A percentile compares a stretch with the other conserved stretches of the same genome.
Evolutionary conservation across 1,284 basidiomycete species (phyloP).

Genomic region (Puccinia sorghi): DNA sequence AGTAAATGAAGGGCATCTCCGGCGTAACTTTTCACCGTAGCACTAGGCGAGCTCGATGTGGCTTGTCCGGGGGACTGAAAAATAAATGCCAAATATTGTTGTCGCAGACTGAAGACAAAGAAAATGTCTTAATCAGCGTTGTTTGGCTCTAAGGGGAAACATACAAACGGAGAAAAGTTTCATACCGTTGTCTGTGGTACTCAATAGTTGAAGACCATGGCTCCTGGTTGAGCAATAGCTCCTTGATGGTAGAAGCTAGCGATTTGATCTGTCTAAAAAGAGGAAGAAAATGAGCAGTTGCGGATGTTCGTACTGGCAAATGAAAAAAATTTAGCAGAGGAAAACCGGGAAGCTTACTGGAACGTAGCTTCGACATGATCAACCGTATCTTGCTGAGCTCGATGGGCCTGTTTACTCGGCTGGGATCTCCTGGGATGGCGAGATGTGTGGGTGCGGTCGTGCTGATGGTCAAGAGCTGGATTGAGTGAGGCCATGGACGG

Average conservation of each 20-base stretch:
- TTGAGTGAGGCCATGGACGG: no score
- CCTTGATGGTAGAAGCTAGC: conserved; percentile 57
- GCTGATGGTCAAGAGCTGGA: no score
- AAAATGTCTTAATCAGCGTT: not conserved
- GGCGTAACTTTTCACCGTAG: conserved; percentile 14
- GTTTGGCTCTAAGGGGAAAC: not conserved
- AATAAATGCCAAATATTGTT: conserved; percentile 66
- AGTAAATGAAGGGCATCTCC: conserved; percentile 71
- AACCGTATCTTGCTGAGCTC: not conserved
- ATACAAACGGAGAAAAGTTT: conserved; percentile 56
- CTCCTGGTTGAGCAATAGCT: conserved; percentile 69
- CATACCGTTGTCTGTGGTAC: conserved; percentile 74
- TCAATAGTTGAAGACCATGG: conserved; percentile 83
- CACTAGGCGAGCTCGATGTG: conserved; percentile 9
- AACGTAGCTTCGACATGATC: not conserved
- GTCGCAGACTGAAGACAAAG: conserved; percentile 35
- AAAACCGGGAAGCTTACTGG: not conserved
- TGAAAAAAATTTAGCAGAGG: not conserved
- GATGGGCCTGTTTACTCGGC: not conserved
- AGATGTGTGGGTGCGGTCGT: no score
- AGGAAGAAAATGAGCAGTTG: not conserved
- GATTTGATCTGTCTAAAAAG: conserved; percentile 53
- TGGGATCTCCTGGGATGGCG: conserved; percentile 1
- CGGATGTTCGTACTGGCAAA: not conserved
- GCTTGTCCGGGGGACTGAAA: conserved; percentile 64